phyloP scores from a whole-genome alignment of 345 rosid species.

The Sonneratia alba region DNA sequence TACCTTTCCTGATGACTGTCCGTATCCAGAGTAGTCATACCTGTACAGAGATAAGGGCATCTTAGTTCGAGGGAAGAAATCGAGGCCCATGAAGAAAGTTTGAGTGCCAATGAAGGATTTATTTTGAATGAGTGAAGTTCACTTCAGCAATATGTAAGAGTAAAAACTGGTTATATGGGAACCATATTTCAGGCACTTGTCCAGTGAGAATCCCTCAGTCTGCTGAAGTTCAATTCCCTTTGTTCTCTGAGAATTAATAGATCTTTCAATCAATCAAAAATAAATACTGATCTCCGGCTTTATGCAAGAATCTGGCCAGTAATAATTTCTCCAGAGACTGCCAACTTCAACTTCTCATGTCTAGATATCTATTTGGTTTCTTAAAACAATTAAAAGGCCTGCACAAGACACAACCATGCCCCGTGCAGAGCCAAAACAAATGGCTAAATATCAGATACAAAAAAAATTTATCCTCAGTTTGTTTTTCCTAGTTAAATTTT shows the following conservation, averaged over 20 bases:
- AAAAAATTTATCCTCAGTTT: not conserved
- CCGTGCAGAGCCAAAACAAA: not conserved
- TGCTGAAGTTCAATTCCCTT: too few relatives aligned
- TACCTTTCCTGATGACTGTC: slow-evolving; percentile 97
- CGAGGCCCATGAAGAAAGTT: not conserved
- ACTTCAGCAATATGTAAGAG: not conserved
- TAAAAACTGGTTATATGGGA: too few relatives aligned
- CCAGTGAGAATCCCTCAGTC: too few relatives aligned
- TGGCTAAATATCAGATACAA: not conserved
- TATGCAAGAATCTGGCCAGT: not conserved
- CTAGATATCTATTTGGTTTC: not conserved
- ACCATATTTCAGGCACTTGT: too few relatives aligned
- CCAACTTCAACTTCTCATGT: not conserved
- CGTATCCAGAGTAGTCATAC: slow-evolving; percentile 97
- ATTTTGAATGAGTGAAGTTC: not conserved
- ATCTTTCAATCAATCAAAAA: too few relatives aligned
- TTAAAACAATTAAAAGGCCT: not conserved
- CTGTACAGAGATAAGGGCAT: slow-evolving; percentile 28
- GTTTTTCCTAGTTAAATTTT: not conserved
- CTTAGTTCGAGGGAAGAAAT: not conserved
- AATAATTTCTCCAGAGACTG: not conserved
- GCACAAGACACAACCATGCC: not conserved
- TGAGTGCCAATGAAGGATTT: not conserved
- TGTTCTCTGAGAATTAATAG: too few relatives aligned
- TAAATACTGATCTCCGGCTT: not conserved